phyloP scores from a whole-genome alignment of 768 basidiomycete species.

The Hygrophoropsis aurantiaca region DNA sequence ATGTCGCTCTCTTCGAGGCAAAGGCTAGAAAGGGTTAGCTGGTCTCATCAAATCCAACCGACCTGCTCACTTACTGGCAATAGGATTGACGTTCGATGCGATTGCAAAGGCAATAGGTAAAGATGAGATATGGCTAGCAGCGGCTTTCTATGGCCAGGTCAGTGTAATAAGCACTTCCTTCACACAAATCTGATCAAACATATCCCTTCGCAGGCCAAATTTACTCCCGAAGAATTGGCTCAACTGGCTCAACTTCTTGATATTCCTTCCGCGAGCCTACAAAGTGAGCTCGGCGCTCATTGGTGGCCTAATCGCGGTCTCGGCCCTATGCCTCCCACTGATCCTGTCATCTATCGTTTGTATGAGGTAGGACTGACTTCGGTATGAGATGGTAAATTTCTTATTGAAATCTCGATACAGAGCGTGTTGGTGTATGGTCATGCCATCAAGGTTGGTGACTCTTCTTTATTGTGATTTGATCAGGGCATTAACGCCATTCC shows the following conservation, averaged over 20 bases:
- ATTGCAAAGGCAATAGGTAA: conserved; percentile 64
- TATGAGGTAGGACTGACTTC: conserved; percentile 56
- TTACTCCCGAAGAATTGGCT: conserved; percentile 56
- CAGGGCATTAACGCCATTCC: neutral
- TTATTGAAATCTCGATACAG: conserved; percentile 30
- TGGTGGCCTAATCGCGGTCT: conserved; percentile 79
- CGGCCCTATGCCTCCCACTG: conserved; percentile 70
- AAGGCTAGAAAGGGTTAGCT: conserved; percentile 61
- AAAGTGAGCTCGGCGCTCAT: conserved; percentile 52
- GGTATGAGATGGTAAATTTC: neutral
- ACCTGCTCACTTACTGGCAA: neutral
- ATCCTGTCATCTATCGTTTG: conserved; percentile 79
- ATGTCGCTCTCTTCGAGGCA: conserved; percentile 54
- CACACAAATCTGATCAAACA: neutral
- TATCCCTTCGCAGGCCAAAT: conserved; percentile 55
- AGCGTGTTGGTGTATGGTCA: conserved; percentile 76
- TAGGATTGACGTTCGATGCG: conserved; percentile 68
- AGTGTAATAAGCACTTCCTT: conserved; percentile 7
- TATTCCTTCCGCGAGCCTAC: conserved; percentile 37
- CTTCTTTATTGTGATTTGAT: neutral
- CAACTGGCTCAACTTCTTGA: conserved; percentile 52
- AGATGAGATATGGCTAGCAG: conserved; percentile 82
- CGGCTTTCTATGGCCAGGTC: conserved; percentile 81
- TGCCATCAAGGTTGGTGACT: conserved; percentile 62
- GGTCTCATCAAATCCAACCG: neutral